Base-by-base conservation (phyloP, 805 yeast genomes). In the Citeromyces nyonsensis region DNA sequence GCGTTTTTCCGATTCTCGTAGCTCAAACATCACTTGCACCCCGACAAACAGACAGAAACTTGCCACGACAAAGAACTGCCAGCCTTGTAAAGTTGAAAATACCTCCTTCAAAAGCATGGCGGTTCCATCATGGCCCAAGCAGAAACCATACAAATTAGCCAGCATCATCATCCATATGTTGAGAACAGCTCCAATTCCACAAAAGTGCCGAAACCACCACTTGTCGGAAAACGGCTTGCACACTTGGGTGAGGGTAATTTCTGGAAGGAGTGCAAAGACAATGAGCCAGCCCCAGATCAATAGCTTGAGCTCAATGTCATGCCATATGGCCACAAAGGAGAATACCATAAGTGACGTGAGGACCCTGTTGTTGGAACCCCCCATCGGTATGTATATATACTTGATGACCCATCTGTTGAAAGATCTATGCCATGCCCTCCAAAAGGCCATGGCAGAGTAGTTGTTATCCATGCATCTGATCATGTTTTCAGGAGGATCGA, bases 381-480 rank as follows among this genome's bases (percentile, higher is more conserved):
- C 97, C 38, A 91, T 56, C 3, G 98, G 98, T 14, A 91, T 65
- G 44, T 91, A 91, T 27, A 91, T 68, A 52, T 91, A 91, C 38
- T 94, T 65, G 15, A 81, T 68, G 24, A 82, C 79, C 94, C 95
- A 91, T 42, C 79, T 69, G 55, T 88, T 86, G 57, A 63, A 91
- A 31, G 94, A 78, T 47, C 97, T 69, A 54, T 91, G 99, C 99
- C 99, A 91, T 3, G 95, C 94, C 48, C 97, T 68, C 99, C 99
- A 91, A 51, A 91, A 91, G n/a, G 91, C 84, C 38, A 83, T 53
- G 0, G 95, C 91, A 24, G 94, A 79, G 52, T 76, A 91, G 54
- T 91, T 91, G 54, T 91, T 84, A 50, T 84, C 81, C 73, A 91
- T 83, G 49, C 97, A 86, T 36, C 99, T 63, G 35, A 91, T 74